Percentiles rank a stretch among this genome's conserved stretches.
phyloP scores from a whole-genome alignment of 2,329 filamentous ascomycete genomes.

The Microsporum canis region DNA sequence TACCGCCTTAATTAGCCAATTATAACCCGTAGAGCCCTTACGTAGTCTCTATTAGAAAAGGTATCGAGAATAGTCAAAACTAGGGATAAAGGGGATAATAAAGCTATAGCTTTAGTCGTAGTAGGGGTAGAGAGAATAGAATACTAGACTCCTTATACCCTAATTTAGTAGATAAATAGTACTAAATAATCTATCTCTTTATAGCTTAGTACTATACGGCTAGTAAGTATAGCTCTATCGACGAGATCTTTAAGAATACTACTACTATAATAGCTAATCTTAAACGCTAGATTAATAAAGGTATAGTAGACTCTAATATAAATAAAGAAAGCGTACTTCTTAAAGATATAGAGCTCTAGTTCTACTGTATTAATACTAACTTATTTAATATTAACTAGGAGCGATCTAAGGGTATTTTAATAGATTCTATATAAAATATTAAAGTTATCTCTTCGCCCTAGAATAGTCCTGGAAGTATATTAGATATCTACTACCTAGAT shows the following conservation, averaged over 20 bases:
- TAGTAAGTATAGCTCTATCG: conserved; percentile 25
- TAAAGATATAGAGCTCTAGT: conserved; percentile 29
- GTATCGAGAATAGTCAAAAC: not conserved
- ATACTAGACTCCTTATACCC: not conserved
- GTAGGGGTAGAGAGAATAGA: not conserved
- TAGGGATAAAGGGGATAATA: not conserved
- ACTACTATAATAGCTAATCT: conserved; percentile 39
- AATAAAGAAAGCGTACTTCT: not conserved
- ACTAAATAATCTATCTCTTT: conserved; percentile 51
- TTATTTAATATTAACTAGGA: conserved; percentile 47
- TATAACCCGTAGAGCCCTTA: conserved; percentile 8
- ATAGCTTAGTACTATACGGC: conserved; percentile 42
- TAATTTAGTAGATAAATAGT: conserved; percentile 20
- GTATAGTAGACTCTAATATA: not conserved
- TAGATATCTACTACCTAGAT: too few species aligned
- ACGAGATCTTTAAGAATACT: conserved; percentile 41
- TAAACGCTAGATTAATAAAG: conserved; percentile 30
- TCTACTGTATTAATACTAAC: conserved; percentile 48
- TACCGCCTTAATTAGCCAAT: conserved; percentile 38
- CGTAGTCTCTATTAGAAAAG: not conserved
- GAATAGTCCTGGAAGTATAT: too few species aligned
- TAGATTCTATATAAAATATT: conserved; percentile 27
- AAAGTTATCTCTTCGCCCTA: conserved; percentile 20
- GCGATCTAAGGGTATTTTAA: conserved; percentile 36
- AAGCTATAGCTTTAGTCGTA: not conserved